Evolutionary conservation across 345 rosid species (phyloP).

Genomic region (Anastatica hierochuntica): DNA sequence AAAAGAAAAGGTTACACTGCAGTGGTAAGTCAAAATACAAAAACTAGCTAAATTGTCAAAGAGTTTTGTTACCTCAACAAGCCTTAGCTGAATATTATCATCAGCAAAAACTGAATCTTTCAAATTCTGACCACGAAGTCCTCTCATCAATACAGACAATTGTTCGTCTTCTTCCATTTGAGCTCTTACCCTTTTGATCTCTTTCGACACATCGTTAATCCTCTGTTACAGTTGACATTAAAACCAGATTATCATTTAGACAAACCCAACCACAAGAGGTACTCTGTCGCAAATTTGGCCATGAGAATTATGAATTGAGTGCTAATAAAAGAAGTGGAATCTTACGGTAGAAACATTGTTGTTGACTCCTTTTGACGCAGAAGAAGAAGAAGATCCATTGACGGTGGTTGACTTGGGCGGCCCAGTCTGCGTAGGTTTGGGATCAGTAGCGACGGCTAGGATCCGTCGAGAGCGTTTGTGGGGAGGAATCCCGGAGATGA

Average conservation of each 20-base stretch:
- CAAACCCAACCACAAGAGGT: no score
- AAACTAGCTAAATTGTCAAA: background rate
- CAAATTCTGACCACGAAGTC: slow-evolving; percentile 85
- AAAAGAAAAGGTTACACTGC: no score
- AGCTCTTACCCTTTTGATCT: slow-evolving; percentile 82
- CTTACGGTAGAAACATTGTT: slow-evolving; percentile 55
- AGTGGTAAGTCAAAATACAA: background rate
- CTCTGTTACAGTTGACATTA: slow-evolving; percentile 54
- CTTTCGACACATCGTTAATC: slow-evolving; percentile 73
- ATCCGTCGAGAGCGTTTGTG: slow-evolving; percentile 35
- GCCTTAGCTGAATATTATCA: slow-evolving; percentile 56
- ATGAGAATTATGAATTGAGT: no score
- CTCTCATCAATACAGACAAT: slow-evolving; percentile 73
- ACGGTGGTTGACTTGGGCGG: slow-evolving; percentile 27
- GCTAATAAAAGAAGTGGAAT: no score
- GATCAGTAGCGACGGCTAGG: slow-evolving; percentile 62
- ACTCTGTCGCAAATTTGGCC: no score
- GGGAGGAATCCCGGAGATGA: slow-evolving; percentile 17
- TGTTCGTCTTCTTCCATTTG: slow-evolving; percentile 93
- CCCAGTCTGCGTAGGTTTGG: slow-evolving; percentile 45
- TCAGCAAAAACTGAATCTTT: slow-evolving; percentile 78
- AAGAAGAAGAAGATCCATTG: slow-evolving; percentile 37
- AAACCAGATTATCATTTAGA: no score
- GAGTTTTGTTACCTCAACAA: slow-evolving; percentile 56
- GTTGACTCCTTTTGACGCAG: slow-evolving; percentile 35